phyloP scores from a whole-genome alignment of 768 basidiomycete genomes.

The Suillus lakei region DNA sequence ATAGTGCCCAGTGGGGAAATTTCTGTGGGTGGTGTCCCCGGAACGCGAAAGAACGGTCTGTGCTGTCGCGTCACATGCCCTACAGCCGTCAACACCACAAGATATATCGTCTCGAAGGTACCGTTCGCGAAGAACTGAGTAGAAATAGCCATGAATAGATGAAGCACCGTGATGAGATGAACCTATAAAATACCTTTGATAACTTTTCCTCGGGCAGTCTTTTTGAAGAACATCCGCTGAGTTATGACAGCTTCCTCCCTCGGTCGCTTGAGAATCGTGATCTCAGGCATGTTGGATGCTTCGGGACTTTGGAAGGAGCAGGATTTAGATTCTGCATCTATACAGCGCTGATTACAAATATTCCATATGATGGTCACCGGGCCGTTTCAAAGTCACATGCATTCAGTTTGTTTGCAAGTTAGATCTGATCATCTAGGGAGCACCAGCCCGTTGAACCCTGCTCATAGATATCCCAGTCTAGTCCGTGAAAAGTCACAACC shows the following conservation, averaged over 20 bases:
- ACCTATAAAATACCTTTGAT: constrained; percentile 71
- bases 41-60: constrained; percentile 57
- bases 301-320: too few relatives aligned
- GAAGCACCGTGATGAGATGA: background rate
- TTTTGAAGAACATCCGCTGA: constrained; percentile 94
- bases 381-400: too few relatives aligned
- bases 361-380: too few relatives aligned
- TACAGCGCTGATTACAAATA: too few relatives aligned
- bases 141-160: background rate
- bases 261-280: constrained; percentile 75
- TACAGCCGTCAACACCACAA: constrained; percentile 81
- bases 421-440: too few relatives aligned
- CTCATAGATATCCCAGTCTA: too few relatives aligned
- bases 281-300: constrained; percentile 49
- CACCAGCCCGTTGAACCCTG: too few relatives aligned
- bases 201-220: constrained; percentile 92
- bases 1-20: constrained; percentile 73
- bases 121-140: constrained; percentile 48
- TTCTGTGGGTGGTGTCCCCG: constrained; percentile 61
- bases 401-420: too few relatives aligned
- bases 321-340: too few relatives aligned
- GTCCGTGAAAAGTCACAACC: too few relatives aligned
- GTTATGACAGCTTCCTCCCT: constrained; percentile 73
- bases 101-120: constrained; percentile 75
- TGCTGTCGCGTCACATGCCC: constrained; percentile 52